Percentiles rank a stretch among this genome's conserved stretches.
phyloP scores from a whole-genome alignment of 345 rosid genomes.

The Acer campestre region DNA sequence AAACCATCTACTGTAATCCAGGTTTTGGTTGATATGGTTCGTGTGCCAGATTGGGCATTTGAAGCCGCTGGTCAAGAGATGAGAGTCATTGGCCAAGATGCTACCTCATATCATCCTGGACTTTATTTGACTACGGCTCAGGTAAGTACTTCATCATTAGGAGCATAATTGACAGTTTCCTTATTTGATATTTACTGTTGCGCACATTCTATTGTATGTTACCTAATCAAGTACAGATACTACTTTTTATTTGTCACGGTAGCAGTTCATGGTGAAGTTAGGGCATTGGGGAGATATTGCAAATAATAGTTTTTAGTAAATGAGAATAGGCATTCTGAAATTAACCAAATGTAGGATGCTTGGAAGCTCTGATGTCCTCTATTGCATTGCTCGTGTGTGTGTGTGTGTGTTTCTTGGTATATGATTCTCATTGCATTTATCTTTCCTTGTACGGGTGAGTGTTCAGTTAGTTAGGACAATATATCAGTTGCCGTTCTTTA shows the following conservation, averaged over 20 bases:
- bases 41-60: slow-evolving; percentile 99
- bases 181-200: neutral
- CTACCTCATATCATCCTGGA: slow-evolving; percentile 94
- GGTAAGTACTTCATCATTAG: slow-evolving; percentile 39
- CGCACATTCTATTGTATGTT: neutral
- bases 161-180: neutral
- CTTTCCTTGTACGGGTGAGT: neutral
- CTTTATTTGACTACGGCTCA: slow-evolving; percentile 91
- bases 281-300: neutral
- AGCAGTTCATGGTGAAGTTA: neutral
- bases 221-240: too few species aligned
- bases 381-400: neutral
- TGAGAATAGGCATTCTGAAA: neutral
- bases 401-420: neutral
- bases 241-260: neutral
- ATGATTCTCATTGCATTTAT: neutral
- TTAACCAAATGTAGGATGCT: neutral
- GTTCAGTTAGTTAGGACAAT: neutral
- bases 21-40: slow-evolving; percentile 93
- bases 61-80: slow-evolving; percentile 99
- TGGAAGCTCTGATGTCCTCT: neutral
- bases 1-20: slow-evolving; percentile 31
- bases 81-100: slow-evolving; percentile 94
- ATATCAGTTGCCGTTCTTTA: neutral
- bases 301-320: neutral